phyloP scores from a whole-genome alignment of 2,329 filamentous ascomycete genomes.

The Claviceps capensis region DNA sequence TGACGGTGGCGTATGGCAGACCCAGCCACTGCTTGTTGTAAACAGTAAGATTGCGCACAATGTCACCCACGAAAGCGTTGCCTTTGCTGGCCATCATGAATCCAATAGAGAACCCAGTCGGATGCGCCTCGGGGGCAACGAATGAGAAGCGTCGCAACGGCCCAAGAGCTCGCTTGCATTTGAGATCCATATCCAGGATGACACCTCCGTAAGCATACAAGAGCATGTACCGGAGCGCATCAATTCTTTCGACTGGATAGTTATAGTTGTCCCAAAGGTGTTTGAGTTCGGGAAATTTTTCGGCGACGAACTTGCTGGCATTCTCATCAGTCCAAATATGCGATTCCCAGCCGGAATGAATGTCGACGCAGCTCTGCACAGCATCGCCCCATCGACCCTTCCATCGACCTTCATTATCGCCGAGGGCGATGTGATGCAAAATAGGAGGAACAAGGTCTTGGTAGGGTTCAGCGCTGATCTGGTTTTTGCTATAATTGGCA shows the following conservation, averaged over 20 bases:
- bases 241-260: constrained; percentile 57
- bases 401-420: constrained; percentile 10
- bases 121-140: constrained; percentile 26
- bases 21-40: constrained; percentile 26
- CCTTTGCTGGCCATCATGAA: constrained; percentile 25
- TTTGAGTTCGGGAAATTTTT: constrained; percentile 17
- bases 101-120: constrained; percentile 25
- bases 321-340: constrained; percentile 12
- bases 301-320: constrained; percentile 8
- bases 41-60: constrained; percentile 18
- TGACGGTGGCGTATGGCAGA: constrained; percentile 26
- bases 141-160: constrained; percentile 26
- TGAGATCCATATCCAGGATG: constrained; percentile 16
- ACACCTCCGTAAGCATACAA: constrained; percentile 20
- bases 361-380: constrained; percentile 19
- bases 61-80: constrained; percentile 19
- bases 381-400: constrained; percentile 15
- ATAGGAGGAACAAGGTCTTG: constrained; percentile 20
- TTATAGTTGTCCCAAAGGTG: constrained; percentile 36
- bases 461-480: constrained; percentile 15
- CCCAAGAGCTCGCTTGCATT: constrained; percentile 24
- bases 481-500: constrained; percentile 16
- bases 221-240: constrained; percentile 50
- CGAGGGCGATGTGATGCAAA: constrained; percentile 21
- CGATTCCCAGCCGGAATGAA: constrained; percentile 20